Evolutionary conservation across 2,329 filamentous ascomycete species (phyloP).

Genomic region (Aspergillus glaucus): DNA sequence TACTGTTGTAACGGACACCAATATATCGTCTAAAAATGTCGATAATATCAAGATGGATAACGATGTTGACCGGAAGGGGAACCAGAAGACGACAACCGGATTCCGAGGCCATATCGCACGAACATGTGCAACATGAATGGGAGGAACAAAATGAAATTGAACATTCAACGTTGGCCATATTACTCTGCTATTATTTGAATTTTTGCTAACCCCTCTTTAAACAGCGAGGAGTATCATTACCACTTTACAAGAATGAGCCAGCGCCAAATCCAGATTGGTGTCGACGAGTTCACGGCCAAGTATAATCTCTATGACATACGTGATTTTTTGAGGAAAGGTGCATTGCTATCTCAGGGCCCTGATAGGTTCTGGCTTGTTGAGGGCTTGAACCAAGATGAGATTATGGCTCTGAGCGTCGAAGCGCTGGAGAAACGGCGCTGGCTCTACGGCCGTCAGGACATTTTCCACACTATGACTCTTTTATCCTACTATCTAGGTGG

Average conservation of each 20-base stretch:
- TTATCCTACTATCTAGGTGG: neutral
- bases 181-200: neutral
- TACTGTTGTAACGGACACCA: too few relatives aligned
- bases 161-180: neutral
- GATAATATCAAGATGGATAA: neutral
- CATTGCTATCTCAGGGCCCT: neutral
- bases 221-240: neutral
- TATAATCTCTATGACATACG: constrained; percentile 3
- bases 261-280: constrained; percentile 1
- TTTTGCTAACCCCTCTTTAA: neutral
- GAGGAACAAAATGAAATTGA: neutral
- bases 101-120: neutral
- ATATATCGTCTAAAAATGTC: neutral
- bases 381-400: constrained; percentile 1
- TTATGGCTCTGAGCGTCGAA: neutral
- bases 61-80: neutral
- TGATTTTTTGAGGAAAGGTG: neutral
- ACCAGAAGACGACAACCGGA: neutral
- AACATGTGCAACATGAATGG: neutral
- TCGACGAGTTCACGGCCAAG: constrained; percentile 3
- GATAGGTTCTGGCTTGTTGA: neutral
- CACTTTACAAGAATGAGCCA: neutral
- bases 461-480: neutral
- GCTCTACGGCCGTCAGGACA: neutral
- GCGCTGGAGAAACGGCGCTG: neutral